Base-by-base conservation (phyloP, 1,284 basidiomycete genomes). In the Papiliotrema flavescens region DNA sequence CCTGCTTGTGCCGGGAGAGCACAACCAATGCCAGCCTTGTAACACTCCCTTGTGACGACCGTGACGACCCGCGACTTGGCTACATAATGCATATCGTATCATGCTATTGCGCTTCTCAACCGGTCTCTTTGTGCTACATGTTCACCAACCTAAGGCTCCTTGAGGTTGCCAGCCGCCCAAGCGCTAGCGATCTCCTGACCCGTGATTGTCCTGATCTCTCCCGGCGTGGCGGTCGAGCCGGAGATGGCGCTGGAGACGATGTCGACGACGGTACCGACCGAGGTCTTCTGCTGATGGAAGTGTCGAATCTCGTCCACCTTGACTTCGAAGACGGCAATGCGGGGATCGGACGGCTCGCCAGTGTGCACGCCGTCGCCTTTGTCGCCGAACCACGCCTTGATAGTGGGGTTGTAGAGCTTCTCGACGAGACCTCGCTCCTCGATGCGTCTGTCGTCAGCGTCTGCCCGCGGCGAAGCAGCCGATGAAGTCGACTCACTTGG, bases 331-430 rank as follows among this genome's bases (percentile, higher is more conserved):
- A 91, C 71, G 1, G 85, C 82, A 3, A 96, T 83, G 26, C 93
- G 83, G 0, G 90, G 89, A 62, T 96, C 93, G 54, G 82, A 80
- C 52, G 82, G 81, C 66, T 88, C 83, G 34, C 92, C 92, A 59
- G 85, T 89, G 74, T 92, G 89, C 17, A 87, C 77, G n/a, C 88
- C 89, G 64, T 95, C 92, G 46, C 85, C 85, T 57, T 93, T 80
- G 71, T 94, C 86, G 20, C 88, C 89, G 67, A 95, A 94, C 83
- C 90, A 95, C 0, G 86, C 88, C 13, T 84, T 77, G 42, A 83
- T 79, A 82, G 79, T 66, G 3, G 80, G 65, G 54, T 80, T 85
- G 84, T 85, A 92, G 54, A 88, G 80, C 65, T 86, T 83, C 62
- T 83, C 83, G 60, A 92, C 85, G 53, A 84, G 69, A 8, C 82